phyloP scores from a whole-genome alignment of 306 rosid genomes.

The Sechiopsis laciniata region DNA sequence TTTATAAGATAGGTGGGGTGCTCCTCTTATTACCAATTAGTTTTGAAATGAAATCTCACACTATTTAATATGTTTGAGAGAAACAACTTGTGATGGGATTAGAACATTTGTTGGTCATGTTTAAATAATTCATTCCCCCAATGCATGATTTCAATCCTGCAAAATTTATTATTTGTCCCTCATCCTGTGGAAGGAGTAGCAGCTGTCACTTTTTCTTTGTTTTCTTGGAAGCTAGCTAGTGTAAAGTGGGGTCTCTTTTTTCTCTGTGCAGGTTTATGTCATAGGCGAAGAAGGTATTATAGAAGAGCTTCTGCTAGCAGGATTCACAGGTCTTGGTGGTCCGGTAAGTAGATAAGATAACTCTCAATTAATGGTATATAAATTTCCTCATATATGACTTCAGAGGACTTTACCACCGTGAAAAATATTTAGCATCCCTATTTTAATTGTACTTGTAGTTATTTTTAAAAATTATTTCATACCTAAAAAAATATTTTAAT shows the following conservation, averaged over 20 bases:
- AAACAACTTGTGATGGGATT: background rate
- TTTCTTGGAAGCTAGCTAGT: background rate
- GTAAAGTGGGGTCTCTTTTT: background rate
- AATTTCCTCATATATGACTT: background rate
- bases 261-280: conserved; percentile 64
- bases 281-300: conserved; percentile 83
- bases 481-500: too few relatives aligned
- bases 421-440: too few relatives aligned
- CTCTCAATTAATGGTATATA: background rate
- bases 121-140: background rate
- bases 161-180: background rate
- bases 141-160: background rate
- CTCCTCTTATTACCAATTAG: too few relatives aligned
- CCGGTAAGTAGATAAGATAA: conserved; percentile 48
- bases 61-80: too few relatives aligned
- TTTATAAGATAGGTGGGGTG: too few relatives aligned
- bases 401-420: background rate
- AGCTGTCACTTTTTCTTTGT: background rate
- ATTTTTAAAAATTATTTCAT: too few relatives aligned
- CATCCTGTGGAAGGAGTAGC: background rate
- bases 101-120: background rate
- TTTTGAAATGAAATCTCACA: too few relatives aligned
- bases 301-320: conserved; percentile 81
- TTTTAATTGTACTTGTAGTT: too few relatives aligned
- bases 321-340: conserved; percentile 87